Base-by-base conservation (phyloP, 2,329 filamentous ascomycete species). In the Reticulascus tulasneorum region DNA sequence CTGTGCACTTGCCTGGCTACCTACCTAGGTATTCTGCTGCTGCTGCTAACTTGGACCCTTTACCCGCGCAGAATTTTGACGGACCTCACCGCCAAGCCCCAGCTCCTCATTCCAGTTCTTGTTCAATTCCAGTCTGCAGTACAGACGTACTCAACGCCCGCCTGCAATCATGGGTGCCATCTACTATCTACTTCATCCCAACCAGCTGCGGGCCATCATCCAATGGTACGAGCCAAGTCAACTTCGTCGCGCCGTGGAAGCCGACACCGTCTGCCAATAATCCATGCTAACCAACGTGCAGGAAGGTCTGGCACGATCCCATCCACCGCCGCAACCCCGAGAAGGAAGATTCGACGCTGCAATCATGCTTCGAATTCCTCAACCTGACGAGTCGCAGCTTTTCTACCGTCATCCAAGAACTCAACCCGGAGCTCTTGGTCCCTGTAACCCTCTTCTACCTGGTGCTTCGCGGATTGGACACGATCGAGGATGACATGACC, bases 401-500 rank as follows among this genome's bases (percentile, higher is more conserved):
- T 63, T 74, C 84, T 34, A 75, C 88, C 29, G 93, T 98, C 57
- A 98, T 98, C 47, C 81, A 94, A 64, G 93, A 98, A 66, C 77
- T 98, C 27, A 90, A 96, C 58, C 89, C 89, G 1, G 91, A 98
- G 65, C 80, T 98, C 21, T 78, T 97, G 23, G 78, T 96, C 25
- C 89, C 93, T 17, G 76, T 97, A 29, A 81, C 83, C 37, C 71
- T 97, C 9, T 98, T 98, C 74, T 98, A 98, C 68, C 78, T 98
- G 19, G 78, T 88, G 35, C 75, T 98, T 36, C 86, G 93, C 43
- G 93, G 87, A 29, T 77, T 98, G 33, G 93, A 98, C 63, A 98
- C 93, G n/a, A 86, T 98, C 42, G 93, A 98, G 66, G 93, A 98
- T 71, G 93, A 98, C 63, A 97, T 96, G 81, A 94, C 89, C 6